phyloP scores from a whole-genome alignment of 768 basidiomycete genomes.

The Rhodotorula babjevae region DNA sequence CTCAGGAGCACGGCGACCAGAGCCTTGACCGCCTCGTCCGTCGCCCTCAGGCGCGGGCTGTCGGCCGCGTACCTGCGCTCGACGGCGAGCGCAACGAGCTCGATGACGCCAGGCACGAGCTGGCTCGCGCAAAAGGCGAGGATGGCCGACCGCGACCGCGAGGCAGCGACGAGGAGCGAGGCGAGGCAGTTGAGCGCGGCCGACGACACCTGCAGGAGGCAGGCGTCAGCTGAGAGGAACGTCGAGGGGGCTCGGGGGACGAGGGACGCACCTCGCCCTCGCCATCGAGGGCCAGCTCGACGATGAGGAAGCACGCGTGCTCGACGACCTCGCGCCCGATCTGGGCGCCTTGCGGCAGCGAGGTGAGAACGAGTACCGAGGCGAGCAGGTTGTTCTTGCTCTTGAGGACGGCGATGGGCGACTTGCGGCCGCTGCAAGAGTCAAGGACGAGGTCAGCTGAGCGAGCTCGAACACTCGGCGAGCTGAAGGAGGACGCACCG shows the following conservation, averaged over 20 bases:
- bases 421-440: slow-evolving; percentile 71
- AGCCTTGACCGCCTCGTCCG: slow-evolving; percentile 77
- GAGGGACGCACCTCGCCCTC: slow-evolving; percentile 57
- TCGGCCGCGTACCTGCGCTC: slow-evolving; percentile 53
- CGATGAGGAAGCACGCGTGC: slow-evolving; percentile 75
- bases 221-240: neutral
- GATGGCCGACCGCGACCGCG: slow-evolving; percentile 50
- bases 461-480: too few relatives aligned
- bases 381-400: slow-evolving; percentile 85
- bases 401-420: slow-evolving; percentile 70
- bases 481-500: slow-evolving; percentile 66
- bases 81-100: slow-evolving; percentile 65
- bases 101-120: slow-evolving; percentile 75
- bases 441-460: neutral
- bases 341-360: slow-evolving; percentile 62
- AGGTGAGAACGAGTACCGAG: slow-evolving; percentile 75
- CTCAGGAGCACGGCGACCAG: slow-evolving; percentile 62
- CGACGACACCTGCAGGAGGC: slow-evolving; percentile 59
- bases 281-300: slow-evolving; percentile 67
- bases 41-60: slow-evolving; percentile 24
- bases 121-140: slow-evolving; percentile 68
- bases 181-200: slow-evolving; percentile 86
- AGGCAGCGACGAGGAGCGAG: slow-evolving; percentile 71
- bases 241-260: neutral
- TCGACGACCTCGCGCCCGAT: slow-evolving; percentile 72